Base-by-base conservation (phyloP, 192 early-diverging fungal genomes). In the Coemansia sp. region DNA sequence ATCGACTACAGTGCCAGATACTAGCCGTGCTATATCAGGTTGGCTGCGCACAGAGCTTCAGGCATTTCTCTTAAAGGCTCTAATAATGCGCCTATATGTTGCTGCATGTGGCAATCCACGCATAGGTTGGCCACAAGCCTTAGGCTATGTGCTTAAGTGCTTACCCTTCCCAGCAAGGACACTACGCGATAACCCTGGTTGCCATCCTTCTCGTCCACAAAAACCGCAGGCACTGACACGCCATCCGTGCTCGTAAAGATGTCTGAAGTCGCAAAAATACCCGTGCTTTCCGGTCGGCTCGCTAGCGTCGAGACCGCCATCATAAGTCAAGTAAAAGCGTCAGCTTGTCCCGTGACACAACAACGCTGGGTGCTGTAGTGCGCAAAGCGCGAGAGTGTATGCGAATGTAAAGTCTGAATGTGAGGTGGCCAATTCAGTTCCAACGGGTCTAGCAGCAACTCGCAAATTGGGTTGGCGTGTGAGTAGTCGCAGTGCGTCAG, bases 171-270 rank as follows among this genome's bases (percentile, higher is more conserved):
- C 7, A 82, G 65, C 64, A 75, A 34, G 2, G 74, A 76, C 1
- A 76, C 58, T 18, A 82, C 59, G 35, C 68, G 70, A 29, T 82
- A 82, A 4, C 34, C 34, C 38, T 67, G 64, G 16, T 34, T 38
- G 5, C 35, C 37, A n/a, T 61, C 62, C 35, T 76, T 76, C 22
- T 43, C 61, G 39, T 73, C 63, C 18, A 62, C 52, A 59, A 82
- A 66, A 2, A 73, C 62, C 3, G 65, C 56, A n/a, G 74, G 74
- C 34, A 82, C 64, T 7, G 74, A 68, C 12, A 82, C 68, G 39
- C 79, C 79, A 41, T 82, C 79, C 11, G 74, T 37, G 38, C 74
- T 68, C 7, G 59, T 65, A 70, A 76, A 82, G 22, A 75, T n/a
- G 24, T 66, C 73, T n/a, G 53, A 13, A 15, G 60, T 16, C 13